Evolutionary conservation across 768 basidiomycete species (phyloP), one percentile per base, ranked within the genome.

Genomic region (Daedalea quercina): DNA sequence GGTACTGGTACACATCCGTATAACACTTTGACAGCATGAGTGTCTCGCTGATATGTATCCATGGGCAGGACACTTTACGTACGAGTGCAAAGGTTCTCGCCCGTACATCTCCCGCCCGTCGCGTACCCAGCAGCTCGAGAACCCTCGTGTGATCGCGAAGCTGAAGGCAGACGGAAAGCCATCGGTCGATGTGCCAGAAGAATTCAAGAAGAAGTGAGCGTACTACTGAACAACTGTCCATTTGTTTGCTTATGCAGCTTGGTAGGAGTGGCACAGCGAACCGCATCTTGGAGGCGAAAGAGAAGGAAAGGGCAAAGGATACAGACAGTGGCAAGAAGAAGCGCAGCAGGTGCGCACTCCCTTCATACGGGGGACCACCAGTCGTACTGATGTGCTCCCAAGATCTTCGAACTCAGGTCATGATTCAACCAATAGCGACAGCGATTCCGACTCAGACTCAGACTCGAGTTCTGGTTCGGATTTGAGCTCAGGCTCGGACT

Each of bases 61-160:
- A 82, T 24, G 25, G 52, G 34, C 63, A 84, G 94, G 93, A 0
- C 94, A 96, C 68, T 94, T 85, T 66, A 96, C 84, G 12, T 97
- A 85, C 64, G 81, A 96, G 70, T 97, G 94, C 78, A 91, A 90
- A 69, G 76, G 77, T 17, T 60, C 78, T 20, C 77, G 87, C 2
- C 89, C 91, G 23, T 97, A 96, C 66, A 75, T 91, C 37, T 81
- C 90, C 11, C 78, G 94, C n/a, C 94, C 94, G 1, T 93, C 91
- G 33, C 80, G 93, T 40, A 90, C 90, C 1, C 80, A 93, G 60
- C 82, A 85, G 67, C 78, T 97, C 15, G 87, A 92, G 61, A 89
- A 90, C 51, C 91, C 91, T 2, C 74, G 69, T 22, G 46, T 81
- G 1, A 70, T 86, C 8, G 77, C 82, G 3, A 89, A 89, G 67